Percentiles rank a stretch among this genome's conserved stretches.
Evolutionary conservation across 1,284 basidiomycete species (phyloP).

Genomic region (Apiotrichum brassicae): DNA sequence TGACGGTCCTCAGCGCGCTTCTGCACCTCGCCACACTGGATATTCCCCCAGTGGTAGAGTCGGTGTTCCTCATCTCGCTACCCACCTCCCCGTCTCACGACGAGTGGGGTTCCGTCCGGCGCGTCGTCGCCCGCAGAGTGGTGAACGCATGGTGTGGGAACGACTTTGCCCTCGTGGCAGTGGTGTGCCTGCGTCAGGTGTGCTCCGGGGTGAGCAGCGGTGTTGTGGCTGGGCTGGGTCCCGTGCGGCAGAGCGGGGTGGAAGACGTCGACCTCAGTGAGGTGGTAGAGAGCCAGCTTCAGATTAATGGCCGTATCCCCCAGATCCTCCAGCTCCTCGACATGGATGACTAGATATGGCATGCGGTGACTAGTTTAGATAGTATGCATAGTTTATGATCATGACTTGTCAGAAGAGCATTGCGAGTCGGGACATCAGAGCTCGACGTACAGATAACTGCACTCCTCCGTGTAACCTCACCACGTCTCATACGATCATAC

Average conservation of each 20-base stretch:
- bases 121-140: constrained; percentile 49
- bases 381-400: background rate
- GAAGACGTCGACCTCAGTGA: constrained; percentile 48
- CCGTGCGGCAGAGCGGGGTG: constrained; percentile 45
- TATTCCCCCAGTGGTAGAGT: constrained; percentile 50
- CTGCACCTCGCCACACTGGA: constrained; percentile 46
- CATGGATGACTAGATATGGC: constrained; percentile 38
- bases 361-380: too few relatives aligned
- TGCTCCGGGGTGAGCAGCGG: constrained; percentile 46
- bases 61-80: constrained; percentile 50
- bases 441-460: too few relatives aligned
- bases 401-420: background rate
- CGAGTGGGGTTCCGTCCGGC: constrained; percentile 49
- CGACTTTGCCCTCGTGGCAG: constrained; percentile 53
- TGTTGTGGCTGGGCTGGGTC: constrained; percentile 45
- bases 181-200: constrained; percentile 51
- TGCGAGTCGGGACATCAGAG: background rate
- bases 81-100: constrained; percentile 48
- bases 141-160: constrained; percentile 50
- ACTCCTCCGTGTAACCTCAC: too few relatives aligned
- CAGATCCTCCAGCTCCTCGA: constrained; percentile 42
- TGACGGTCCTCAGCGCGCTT: constrained; percentile 52
- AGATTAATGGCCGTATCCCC: constrained; percentile 42
- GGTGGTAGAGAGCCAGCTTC: constrained; percentile 45
- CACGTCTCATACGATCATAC: too few relatives aligned